A percentile compares a stretch with the other conserved stretches of the same genome.
phyloP scores from a whole-genome alignment of 352 stramenopile species.

The Phytopythium boreale region DNA sequence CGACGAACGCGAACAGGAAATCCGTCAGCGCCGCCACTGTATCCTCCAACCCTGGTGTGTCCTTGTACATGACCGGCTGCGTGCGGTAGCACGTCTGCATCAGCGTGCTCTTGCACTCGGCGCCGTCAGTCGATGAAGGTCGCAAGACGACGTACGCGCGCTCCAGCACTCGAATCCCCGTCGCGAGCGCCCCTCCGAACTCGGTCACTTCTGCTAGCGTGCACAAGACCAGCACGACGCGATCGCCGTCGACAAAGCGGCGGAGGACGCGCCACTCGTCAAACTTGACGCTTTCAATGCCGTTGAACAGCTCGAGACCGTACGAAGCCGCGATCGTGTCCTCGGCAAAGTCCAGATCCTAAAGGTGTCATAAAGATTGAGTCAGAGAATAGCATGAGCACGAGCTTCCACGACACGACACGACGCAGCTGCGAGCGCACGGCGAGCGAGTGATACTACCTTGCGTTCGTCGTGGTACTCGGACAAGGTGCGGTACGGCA shows the following conservation, averaged over 20 bases:
- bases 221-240: background rate
- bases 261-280: constrained; percentile 5
- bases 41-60: background rate
- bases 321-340: background rate
- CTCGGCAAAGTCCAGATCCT: background rate
- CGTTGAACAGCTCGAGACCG: background rate
- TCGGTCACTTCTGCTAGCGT: background rate
- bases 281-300: background rate
- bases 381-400: too few relatives aligned
- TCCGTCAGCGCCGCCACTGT: constrained; percentile 3
- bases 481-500: background rate
- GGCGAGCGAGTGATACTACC: background rate
- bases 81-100: constrained; percentile 7
- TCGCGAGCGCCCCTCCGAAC: background rate
- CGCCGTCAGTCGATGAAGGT: background rate
- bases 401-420: too few relatives aligned
- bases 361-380: background rate
- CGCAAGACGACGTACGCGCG: constrained; percentile 4
- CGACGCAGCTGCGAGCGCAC: too few relatives aligned
- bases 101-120: background rate
- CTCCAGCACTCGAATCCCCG: constrained; percentile 6
- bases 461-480: constrained; percentile 5
- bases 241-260: background rate
- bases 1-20: constrained; percentile 3
- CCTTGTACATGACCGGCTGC: constrained; percentile 1